Evolutionary conservation across 1,284 basidiomycete species (phyloP).

Genomic region (Coniophora puteana): DNA sequence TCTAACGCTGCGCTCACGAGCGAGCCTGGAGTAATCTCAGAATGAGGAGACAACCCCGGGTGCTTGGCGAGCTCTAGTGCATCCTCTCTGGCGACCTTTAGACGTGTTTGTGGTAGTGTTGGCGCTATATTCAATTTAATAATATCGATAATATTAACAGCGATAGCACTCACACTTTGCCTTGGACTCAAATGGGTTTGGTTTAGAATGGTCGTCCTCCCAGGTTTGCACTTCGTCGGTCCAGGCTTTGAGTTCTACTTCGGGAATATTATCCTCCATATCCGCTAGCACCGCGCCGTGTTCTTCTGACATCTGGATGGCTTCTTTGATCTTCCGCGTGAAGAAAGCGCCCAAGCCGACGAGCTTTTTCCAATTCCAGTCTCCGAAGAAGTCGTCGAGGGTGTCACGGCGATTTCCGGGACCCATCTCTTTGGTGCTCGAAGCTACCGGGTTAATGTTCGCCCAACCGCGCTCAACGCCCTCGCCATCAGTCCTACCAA

Average conservation of each 20-base stretch:
- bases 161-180: no score
- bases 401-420: slow-evolving; percentile 16
- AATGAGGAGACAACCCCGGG: neutral
- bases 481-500: neutral
- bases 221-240: neutral
- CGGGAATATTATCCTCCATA: neutral
- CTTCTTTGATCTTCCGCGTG: no score
- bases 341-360: neutral
- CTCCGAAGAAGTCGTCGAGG: neutral
- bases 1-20: neutral
- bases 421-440: slow-evolving; percentile 18
- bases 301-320: neutral
- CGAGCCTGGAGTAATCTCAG: neutral
- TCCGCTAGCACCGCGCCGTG: neutral
- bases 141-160: no score
- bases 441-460: slow-evolving; percentile 1
- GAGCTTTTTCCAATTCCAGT: slow-evolving; percentile 5
- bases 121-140: neutral
- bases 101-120: neutral
- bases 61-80: neutral
- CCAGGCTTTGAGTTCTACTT: neutral
- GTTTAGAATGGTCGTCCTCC: neutral
- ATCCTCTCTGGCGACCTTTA: neutral
- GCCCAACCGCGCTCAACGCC: neutral
- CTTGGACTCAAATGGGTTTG: neutral